phyloP scores from a whole-genome alignment of 2,329 filamentous ascomycete genomes.

The Nemania abortiva region DNA sequence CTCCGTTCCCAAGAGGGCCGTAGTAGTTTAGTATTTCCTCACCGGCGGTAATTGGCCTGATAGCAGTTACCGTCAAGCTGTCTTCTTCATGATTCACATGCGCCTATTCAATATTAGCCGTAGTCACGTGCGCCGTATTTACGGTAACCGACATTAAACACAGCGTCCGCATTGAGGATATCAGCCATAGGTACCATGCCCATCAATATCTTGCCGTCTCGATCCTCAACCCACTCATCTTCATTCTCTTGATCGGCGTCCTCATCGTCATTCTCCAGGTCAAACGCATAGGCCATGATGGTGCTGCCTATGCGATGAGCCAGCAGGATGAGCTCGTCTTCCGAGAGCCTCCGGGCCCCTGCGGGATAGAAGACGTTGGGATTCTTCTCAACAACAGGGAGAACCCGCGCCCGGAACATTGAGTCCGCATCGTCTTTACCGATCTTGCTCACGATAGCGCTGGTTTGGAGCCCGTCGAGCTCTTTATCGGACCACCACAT shows the following conservation, averaged over 20 bases:
- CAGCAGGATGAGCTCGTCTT: constrained; percentile 61
- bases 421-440: constrained; percentile 78
- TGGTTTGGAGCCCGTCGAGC: constrained; percentile 79
- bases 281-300: constrained; percentile 95
- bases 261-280: constrained; percentile 69
- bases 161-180: constrained; percentile 87
- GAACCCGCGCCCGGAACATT: constrained; percentile 70
- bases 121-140: neutral
- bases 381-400: constrained; percentile 63
- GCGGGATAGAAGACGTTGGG: constrained; percentile 60
- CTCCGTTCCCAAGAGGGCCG: constrained; percentile 83
- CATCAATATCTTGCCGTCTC: constrained; percentile 70
- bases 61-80: constrained; percentile 76
- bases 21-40: constrained; percentile 92
- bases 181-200: constrained; percentile 94
- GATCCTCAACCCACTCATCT: constrained; percentile 75
- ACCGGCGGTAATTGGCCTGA: constrained; percentile 75
- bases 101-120: constrained; percentile 52
- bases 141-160: constrained; percentile 76
- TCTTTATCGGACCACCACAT: constrained; percentile 89
- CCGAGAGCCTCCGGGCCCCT: constrained; percentile 52
- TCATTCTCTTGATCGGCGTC: constrained; percentile 70
- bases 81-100: constrained; percentile 67
- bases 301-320: constrained; percentile 87
- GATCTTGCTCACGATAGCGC: constrained; percentile 80